phyloP scores from a whole-genome alignment of 139 green algal genomes.

The Closterium sp. region DNA sequence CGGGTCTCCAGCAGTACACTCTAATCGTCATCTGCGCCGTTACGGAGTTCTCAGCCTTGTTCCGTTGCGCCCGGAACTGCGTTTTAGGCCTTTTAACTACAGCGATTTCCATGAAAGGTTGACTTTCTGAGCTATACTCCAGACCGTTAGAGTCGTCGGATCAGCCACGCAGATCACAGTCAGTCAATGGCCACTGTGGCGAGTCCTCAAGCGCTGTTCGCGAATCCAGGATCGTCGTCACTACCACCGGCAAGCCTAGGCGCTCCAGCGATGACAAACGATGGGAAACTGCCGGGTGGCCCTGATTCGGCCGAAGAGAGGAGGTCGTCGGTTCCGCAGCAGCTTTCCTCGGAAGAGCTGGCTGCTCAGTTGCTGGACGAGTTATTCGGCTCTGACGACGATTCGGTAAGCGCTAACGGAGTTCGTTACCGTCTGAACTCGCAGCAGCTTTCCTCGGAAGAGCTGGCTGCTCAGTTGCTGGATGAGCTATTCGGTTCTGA shows the following conservation, averaged over 20 bases:
- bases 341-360: not conserved
- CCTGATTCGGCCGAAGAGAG: not conserved
- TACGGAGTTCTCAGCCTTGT: not conserved
- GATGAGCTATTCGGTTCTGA: not conserved
- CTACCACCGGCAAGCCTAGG: not conserved
- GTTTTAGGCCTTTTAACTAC: not conserved
- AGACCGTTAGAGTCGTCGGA: not conserved
- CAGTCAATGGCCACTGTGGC: not conserved
- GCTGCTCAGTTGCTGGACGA: not conserved
- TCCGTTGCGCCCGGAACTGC: not conserved
- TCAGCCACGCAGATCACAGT: not conserved
- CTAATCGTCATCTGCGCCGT: not conserved
- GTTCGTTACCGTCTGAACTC: too few relatives aligned
- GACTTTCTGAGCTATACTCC: not conserved
- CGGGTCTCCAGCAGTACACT: not conserved
- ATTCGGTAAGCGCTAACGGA: not conserved
- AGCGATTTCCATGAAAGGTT: not conserved
- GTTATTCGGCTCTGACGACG: constrained; percentile 4
- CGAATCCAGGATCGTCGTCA: not conserved
- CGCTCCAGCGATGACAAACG: not conserved
- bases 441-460: not conserved
- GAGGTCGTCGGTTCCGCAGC: not conserved
- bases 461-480: not conserved
- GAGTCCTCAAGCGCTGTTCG: not conserved
- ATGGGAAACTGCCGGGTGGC: not conserved